Conservation (phyloP, 768 basidiomycete species). For the Suillus luteus region DNA sequence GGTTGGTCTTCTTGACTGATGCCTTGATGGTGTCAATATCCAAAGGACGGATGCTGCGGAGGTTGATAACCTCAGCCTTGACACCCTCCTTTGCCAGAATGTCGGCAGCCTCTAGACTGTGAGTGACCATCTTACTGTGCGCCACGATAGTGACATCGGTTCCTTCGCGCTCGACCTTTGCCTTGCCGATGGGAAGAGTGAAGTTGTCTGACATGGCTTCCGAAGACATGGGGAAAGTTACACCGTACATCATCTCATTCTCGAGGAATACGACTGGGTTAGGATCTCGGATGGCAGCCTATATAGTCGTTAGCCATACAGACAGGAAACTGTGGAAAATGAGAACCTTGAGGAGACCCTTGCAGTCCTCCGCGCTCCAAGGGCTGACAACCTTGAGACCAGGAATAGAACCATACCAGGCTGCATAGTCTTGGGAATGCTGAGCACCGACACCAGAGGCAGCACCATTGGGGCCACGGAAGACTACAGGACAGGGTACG, state of each 20-base stretch:
- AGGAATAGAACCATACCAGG: conserved; percentile 92
- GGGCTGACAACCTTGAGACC: conserved; percentile 98
- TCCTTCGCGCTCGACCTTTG: conserved; percentile 93
- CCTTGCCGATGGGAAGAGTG: conserved; percentile 95
- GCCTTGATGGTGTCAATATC: conserved; percentile 97
- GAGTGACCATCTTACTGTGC: conserved; percentile 97
- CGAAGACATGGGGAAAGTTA: conserved; percentile 92
- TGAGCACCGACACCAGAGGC: conserved; percentile 96
- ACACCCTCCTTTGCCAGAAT: conserved; percentile 93
- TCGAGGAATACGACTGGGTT: conserved; percentile 99
- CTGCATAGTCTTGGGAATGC: conserved; percentile 96
- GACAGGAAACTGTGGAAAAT: not conserved
- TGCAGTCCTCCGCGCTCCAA: conserved; percentile 99
- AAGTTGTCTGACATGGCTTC: conserved; percentile 97
- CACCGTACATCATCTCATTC: conserved; percentile 99
- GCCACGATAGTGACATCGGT: conserved; percentile 94
- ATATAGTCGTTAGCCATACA: conserved; percentile 10
- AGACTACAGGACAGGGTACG: conserved; percentile 97
- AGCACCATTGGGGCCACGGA: conserved; percentile 99
- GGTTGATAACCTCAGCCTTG: conserved; percentile 97
- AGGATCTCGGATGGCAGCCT: conserved; percentile 97
- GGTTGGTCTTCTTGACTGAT: conserved; percentile 98
- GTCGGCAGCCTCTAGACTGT: conserved; percentile 94
- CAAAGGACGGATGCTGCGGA: conserved; percentile 92
- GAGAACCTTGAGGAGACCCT: conserved; percentile 90